A percentile compares a stretch with the other conserved stretches of the same genome.
Conservation (phyloP, 1,284 basidiomycete species). For the Malassezia vespertilionis region DNA sequence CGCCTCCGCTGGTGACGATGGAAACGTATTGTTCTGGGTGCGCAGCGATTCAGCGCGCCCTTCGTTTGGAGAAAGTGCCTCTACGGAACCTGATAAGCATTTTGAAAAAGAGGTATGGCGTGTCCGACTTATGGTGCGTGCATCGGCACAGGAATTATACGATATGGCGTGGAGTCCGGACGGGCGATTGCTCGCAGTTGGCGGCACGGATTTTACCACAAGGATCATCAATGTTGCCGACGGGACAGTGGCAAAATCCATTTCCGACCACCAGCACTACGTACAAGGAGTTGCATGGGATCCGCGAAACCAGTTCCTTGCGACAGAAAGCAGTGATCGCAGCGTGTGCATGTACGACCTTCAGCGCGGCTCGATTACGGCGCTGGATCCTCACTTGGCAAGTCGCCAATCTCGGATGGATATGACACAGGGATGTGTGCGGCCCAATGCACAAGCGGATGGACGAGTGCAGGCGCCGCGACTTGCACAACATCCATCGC, state of each 20-base stretch:
- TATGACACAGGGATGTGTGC: too few species aligned
- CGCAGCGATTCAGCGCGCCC: constrained; percentile 59
- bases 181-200: constrained; percentile 82
- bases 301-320: constrained; percentile 39
- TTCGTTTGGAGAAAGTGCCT: constrained; percentile 55
- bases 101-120: constrained; percentile 94
- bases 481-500: too few species aligned
- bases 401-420: constrained; percentile 8
- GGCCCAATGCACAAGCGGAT: too few species aligned
- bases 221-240: constrained; percentile 68
- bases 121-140: constrained; percentile 72
- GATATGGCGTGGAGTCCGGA: constrained; percentile 94
- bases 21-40: constrained; percentile 92
- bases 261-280: constrained; percentile 44
- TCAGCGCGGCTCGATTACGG: constrained; percentile 17
- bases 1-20: constrained; percentile 59
- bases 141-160: constrained; percentile 62
- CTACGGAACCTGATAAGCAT: constrained; percentile 64
- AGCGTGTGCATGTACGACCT: constrained; percentile 35
- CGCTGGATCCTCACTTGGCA: too few species aligned
- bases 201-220: constrained; percentile 90
- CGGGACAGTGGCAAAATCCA: constrained; percentile 39
- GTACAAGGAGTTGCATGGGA: constrained; percentile 47
- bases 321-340: constrained; percentile 44
- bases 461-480: too few species aligned